A percentile compares a stretch with the other conserved stretches of the same genome.
phyloP scores from a whole-genome alignment of 768 basidiomycete species.

The Leccinum rimulosum region DNA sequence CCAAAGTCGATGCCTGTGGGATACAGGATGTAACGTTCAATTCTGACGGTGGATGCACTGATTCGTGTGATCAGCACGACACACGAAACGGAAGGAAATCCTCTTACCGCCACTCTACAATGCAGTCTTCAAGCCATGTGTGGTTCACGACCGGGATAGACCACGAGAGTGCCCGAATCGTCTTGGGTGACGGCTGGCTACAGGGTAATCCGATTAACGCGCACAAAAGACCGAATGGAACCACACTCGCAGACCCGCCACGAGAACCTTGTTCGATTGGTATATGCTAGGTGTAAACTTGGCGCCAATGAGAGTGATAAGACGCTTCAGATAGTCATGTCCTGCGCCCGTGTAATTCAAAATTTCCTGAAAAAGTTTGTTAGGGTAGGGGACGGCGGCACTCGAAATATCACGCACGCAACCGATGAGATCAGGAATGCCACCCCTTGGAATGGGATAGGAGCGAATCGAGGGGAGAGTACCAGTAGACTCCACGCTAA shows the following conservation, averaged over 20 bases:
- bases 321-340: constrained; percentile 67
- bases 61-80: neutral
- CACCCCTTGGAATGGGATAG: constrained; percentile 41
- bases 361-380: constrained; percentile 49
- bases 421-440: constrained; percentile 54
- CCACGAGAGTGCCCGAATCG: constrained; percentile 73
- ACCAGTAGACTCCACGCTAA: constrained; percentile 68
- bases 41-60: constrained; percentile 53
- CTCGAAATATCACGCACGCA: constrained; percentile 47
- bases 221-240: neutral
- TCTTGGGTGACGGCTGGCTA: constrained; percentile 53
- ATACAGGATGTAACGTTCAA: constrained; percentile 68
- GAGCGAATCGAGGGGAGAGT: constrained; percentile 65
- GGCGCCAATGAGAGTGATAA: constrained; percentile 76
- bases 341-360: constrained; percentile 88
- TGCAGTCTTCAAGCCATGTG: constrained; percentile 89
- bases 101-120: constrained; percentile 65
- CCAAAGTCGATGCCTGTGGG: constrained; percentile 68
- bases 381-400: neutral
- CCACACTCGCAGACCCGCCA: constrained; percentile 74
- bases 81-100: neutral
- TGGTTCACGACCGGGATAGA: constrained; percentile 87
- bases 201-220: neutral
- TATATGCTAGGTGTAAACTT: constrained; percentile 82
- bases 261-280: constrained; percentile 70